phyloP scores from a whole-genome alignment of 352 stramenopile species.

The Phytophthora megakarya region DNA sequence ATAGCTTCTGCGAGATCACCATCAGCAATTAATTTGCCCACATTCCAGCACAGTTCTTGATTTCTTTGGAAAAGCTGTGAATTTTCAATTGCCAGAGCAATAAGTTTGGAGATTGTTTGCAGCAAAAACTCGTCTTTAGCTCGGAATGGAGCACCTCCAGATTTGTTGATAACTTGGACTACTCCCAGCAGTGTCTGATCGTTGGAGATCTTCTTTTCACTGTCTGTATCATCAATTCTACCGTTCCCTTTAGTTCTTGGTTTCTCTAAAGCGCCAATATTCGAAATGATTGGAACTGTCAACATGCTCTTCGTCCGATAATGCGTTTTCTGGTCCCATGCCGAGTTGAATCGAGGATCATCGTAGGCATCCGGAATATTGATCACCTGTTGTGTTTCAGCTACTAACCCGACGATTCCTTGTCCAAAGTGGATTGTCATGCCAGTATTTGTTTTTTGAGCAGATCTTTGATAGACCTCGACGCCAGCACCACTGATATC shows the following conservation, averaged over 20 bases:
- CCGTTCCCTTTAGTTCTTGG: background rate
- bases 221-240: background rate
- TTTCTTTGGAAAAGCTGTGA: slow-evolving; percentile 84
- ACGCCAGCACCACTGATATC: slow-evolving; percentile 69
- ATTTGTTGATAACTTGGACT: slow-evolving; percentile 86
- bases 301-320: slow-evolving; percentile 86
- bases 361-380: slow-evolving; percentile 81
- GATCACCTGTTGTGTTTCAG: slow-evolving; percentile 62
- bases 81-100: slow-evolving; percentile 81
- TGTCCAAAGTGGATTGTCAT: slow-evolving; percentile 80
- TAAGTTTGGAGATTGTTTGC: slow-evolving; percentile 76
- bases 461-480: slow-evolving; percentile 46
- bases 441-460: slow-evolving; percentile 31
- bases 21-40: slow-evolving; percentile 66
- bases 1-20: slow-evolving; percentile 67
- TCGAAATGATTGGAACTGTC: slow-evolving; percentile 72
- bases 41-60: slow-evolving; percentile 64
- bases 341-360: slow-evolving; percentile 75
- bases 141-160: slow-evolving; percentile 71
- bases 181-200: slow-evolving; percentile 65
- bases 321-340: slow-evolving; percentile 82
- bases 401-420: slow-evolving; percentile 73
- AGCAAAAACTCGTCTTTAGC: slow-evolving; percentile 82
- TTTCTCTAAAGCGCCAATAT: slow-evolving; percentile 28
- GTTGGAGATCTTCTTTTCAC: background rate